A percentile compares a stretch with the other conserved stretches of the same genome.
Evolutionary conservation across 23 red algal species (phyloP).

Genomic region (Gracilariopsis chorda): DNA sequence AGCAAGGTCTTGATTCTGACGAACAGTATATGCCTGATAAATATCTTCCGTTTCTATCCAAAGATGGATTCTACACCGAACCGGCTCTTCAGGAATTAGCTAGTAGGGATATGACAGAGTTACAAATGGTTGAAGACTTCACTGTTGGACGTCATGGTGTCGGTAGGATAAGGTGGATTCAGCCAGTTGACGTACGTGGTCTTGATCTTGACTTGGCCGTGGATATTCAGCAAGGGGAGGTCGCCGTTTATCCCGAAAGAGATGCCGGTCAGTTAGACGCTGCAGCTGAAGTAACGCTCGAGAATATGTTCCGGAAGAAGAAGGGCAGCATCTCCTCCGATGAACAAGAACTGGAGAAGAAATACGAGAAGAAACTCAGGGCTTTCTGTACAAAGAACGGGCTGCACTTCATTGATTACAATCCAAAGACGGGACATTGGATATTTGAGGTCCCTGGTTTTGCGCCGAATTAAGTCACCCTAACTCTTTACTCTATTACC

Average conservation of each 20-base stretch:
- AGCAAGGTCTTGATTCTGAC: constrained; percentile 11
- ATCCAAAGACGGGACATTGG: constrained; percentile 63
- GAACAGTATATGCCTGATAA: constrained; percentile 57
- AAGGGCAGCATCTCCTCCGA: background rate
- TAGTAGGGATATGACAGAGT: constrained; percentile 30
- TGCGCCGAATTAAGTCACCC: constrained; percentile 1
- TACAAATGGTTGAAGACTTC: constrained; percentile 64
- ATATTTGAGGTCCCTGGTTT: constrained; percentile 72
- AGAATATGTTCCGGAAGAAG: constrained; percentile 41
- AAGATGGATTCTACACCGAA: constrained; percentile 49
- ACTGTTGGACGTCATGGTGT: constrained; percentile 61
- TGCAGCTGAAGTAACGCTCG: constrained; percentile 23
- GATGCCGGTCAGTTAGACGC: constrained; percentile 55
- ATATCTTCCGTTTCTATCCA: constrained; percentile 54
- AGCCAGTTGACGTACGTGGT: constrained; percentile 81
- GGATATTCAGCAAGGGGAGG: constrained; percentile 61
- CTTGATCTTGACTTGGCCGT: constrained; percentile 58
- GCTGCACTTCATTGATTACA: constrained; percentile 73
- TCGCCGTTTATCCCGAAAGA: constrained; percentile 72
- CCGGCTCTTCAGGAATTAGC: constrained; percentile 48
- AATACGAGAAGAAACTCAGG: constrained; percentile 36
- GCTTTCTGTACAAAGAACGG: constrained; percentile 67
- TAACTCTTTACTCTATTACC: background rate
- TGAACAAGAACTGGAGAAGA: background rate
- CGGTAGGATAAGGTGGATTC: constrained; percentile 76